Conservation (phyloP, 2,329 filamentous ascomycete species). For the Diaporthe caulivora region DNA sequence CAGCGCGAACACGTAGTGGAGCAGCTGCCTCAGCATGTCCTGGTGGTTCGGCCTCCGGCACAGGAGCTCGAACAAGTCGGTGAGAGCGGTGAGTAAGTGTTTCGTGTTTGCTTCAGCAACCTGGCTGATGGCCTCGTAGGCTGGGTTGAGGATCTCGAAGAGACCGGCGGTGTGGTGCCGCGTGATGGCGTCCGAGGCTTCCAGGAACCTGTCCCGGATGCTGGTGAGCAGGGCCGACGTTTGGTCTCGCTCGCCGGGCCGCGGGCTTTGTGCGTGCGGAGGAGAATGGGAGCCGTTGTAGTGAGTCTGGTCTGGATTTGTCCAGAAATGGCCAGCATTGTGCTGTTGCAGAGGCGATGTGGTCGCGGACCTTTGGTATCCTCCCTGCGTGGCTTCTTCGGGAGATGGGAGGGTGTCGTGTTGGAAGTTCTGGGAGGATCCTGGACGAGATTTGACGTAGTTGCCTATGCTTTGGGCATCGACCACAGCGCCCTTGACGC, state of each 20-base stretch:
- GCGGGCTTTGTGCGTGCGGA: neutral
- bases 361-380: neutral
- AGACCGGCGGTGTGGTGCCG: neutral
- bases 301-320: neutral
- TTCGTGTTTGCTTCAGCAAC: neutral
- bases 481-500: neutral
- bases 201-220: slow-evolving; percentile 17
- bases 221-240: neutral
- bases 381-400: neutral
- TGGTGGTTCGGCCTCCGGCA: neutral
- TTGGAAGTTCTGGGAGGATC: neutral
- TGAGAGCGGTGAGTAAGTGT: neutral
- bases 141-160: slow-evolving; percentile 21
- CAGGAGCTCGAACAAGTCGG: neutral
- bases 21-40: slow-evolving; percentile 16
- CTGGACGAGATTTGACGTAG: neutral
- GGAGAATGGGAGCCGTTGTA: neutral
- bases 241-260: neutral
- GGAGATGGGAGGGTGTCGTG: neutral
- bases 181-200: neutral
- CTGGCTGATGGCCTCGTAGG: slow-evolving; percentile 14
- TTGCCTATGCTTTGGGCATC: neutral
- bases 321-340: neutral
- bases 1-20: neutral
- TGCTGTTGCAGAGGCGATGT: neutral